These are phyloP conservation scores for Calonectria fujianensis DNA, from an alignment of 2,329 filamentous ascomycete genomes.

Conservation along the genomic window DNA sequence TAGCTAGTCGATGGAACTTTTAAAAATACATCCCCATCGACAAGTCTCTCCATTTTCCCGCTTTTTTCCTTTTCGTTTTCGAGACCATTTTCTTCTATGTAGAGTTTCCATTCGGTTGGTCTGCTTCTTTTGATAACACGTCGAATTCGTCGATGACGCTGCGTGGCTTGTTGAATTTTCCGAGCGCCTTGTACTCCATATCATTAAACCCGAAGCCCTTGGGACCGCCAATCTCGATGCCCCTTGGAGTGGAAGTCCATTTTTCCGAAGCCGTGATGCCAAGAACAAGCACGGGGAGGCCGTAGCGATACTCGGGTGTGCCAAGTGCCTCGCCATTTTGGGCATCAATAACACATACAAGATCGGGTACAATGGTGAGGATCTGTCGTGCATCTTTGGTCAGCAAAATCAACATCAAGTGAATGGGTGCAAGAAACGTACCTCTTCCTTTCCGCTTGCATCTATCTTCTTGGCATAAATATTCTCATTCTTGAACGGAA, in stretches of 20 bases:
- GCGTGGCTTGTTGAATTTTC: constrained; percentile 67
- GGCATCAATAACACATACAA: constrained; percentile 73
- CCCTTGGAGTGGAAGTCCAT: constrained; percentile 66
- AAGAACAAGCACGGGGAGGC: constrained; percentile 69
- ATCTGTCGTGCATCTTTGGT: constrained; percentile 50
- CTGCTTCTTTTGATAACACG: too few species aligned
- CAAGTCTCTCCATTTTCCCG: background rate
- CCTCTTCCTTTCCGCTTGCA: constrained; percentile 48
- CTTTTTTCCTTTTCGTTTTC: background rate
- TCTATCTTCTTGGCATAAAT: constrained; percentile 62
- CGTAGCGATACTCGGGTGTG: constrained; percentile 74
- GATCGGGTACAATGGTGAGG: constrained; percentile 73
- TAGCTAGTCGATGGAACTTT: background rate
- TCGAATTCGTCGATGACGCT: constrained; percentile 73
- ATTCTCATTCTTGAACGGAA: constrained; percentile 76
- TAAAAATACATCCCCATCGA: background rate
- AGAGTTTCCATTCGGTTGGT: background rate
- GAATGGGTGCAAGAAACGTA: constrained; percentile 16
- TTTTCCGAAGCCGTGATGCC: constrained; percentile 66
- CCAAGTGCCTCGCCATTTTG: constrained; percentile 75
- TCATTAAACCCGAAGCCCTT: constrained; percentile 68
- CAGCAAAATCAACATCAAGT: background rate
- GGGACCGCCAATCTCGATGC: constrained; percentile 70
- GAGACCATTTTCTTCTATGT: background rate
- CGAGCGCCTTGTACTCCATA: constrained; percentile 68